Percentiles rank a stretch among this genome's conserved stretches.
phyloP scores from a whole-genome alignment of 139 green algal genomes.

The Chlorella ohadii region DNA sequence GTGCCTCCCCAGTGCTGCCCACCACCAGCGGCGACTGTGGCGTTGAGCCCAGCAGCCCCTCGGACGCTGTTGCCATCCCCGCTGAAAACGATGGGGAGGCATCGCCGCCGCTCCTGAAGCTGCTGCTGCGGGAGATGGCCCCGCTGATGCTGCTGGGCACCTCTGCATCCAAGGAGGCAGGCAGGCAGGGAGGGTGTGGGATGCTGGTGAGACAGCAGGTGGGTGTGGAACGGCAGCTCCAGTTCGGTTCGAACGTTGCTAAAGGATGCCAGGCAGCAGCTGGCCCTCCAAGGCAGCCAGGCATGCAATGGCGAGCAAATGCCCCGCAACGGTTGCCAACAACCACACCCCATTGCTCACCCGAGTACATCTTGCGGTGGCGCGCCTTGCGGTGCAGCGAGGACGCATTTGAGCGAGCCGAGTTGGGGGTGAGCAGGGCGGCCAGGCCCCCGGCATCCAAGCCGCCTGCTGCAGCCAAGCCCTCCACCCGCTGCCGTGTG shows the following conservation, averaged over 20 bases:
- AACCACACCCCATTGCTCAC: not conserved
- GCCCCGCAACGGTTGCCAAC: not conserved
- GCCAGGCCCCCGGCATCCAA: not conserved
- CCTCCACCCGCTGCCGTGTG: not conserved
- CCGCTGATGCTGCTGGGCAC: constrained; percentile 25
- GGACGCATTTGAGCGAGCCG: not conserved
- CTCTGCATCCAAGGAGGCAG: not conserved
- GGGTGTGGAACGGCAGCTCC: no score
- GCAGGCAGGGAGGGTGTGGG: not conserved
- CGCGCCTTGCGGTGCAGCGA: constrained; percentile 13
- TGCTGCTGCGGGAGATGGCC: constrained; percentile 23
- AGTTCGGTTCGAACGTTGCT: no score
- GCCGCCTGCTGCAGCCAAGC: not conserved
- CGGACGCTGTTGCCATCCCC: not conserved
- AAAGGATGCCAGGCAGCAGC: no score
- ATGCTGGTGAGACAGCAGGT: no score
- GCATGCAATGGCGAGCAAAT: no score
- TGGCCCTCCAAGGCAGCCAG: no score
- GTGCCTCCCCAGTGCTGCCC: not conserved
- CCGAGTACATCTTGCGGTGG: constrained; percentile 33
- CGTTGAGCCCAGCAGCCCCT: not conserved
- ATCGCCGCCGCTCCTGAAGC: constrained; percentile 11
- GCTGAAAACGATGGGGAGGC: constrained; percentile 7
- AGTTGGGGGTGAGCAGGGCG: constrained; percentile 14
- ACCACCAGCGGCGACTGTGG: not conserved